Base-by-base conservation (phyloP, 768 basidiomycete genomes). In the Hygrophorus russula region DNA sequence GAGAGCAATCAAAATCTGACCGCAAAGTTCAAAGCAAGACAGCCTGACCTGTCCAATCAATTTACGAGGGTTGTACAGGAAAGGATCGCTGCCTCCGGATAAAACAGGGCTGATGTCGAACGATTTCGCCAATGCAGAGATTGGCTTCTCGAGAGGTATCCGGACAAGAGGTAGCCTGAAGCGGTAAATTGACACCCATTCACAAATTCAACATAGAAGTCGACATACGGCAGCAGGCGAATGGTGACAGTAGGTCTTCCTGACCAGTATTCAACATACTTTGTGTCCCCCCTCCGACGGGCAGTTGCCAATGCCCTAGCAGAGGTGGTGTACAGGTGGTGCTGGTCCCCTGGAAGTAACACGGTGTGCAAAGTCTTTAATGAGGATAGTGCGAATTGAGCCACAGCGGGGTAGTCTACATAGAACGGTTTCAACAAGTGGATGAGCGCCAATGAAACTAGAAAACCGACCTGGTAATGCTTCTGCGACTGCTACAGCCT, bases 401-500 rank as follows among this genome's bases (percentile, higher is more conserved):
- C 82, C 37, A 96, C 85, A 2, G 83, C 73, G 32, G 79, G 70
- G 53, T 88, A 80, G 61, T 98, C 94, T 93, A 53, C 17, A 30
- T 36, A 46, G 41, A 45, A 39, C 30, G 11, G 7, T 36, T 13
- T 46, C 38, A 18, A 45, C 39, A 8, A 30, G 11, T 30, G 18
- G 27, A 20, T 36, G 12, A 30, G 19, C 9, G 33, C 8, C 27
- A 34, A 41, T 8, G 15, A 38, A 24, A 32, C 8, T 18, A 8
- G 4, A 28, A 2, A 3, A 62, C 72, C 42, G 48, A 89, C 92
- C 91, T 45, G 94, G 91, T 17, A 99, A 64, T 11, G 89, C 79
- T 59, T 97, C 90, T 1, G 90, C 87, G 2, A 98, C 80, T 0
- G 85, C 81, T 15, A 97, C 80, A 0, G 91, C 89, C 58, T 98